A percentile compares a stretch with the other conserved stretches of the same genome.
These are phyloP conservation scores for Xerocomellus intermedius DNA, from an alignment of 768 basidiomycete genomes.

Conservation along the genomic window DNA sequence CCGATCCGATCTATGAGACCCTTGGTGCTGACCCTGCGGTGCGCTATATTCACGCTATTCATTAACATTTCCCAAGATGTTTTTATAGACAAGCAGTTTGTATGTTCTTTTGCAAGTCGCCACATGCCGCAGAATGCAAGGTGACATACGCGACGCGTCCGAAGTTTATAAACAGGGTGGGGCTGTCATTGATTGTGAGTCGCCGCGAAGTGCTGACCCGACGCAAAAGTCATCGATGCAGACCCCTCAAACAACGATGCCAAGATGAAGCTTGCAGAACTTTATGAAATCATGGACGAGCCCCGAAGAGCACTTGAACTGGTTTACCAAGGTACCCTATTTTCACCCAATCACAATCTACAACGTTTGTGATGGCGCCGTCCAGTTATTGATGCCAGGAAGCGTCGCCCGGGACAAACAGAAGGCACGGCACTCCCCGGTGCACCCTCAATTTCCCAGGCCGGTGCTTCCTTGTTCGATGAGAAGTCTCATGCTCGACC, in stretches of 20 bases:
- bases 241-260: constrained; percentile 79
- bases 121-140: constrained; percentile 74
- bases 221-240: constrained; percentile 57
- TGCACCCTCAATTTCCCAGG: constrained; percentile 17
- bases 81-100: constrained; percentile 66
- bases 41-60: constrained; percentile 22
- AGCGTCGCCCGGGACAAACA: constrained; percentile 39
- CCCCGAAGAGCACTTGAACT: constrained; percentile 79
- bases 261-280: constrained; percentile 86
- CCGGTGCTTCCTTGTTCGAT: constrained; percentile 58
- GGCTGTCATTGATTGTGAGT: constrained; percentile 13
- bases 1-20: constrained; percentile 75
- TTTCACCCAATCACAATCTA: constrained; percentile 20
- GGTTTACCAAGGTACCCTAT: constrained; percentile 51
- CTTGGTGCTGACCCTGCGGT: constrained; percentile 76
- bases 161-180: constrained; percentile 82
- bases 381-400: constrained; percentile 60
- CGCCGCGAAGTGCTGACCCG: constrained; percentile 17
- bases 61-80: neutral
- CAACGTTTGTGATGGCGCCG: constrained; percentile 59
- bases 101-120: constrained; percentile 77
- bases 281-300: constrained; percentile 82
- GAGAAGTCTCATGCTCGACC: constrained; percentile 46
- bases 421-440: constrained; percentile 15
- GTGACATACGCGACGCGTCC: constrained; percentile 71